Evolutionary conservation across 1,284 basidiomycete genomes (phyloP).

Genomic region (Puccinia polysora): DNA sequence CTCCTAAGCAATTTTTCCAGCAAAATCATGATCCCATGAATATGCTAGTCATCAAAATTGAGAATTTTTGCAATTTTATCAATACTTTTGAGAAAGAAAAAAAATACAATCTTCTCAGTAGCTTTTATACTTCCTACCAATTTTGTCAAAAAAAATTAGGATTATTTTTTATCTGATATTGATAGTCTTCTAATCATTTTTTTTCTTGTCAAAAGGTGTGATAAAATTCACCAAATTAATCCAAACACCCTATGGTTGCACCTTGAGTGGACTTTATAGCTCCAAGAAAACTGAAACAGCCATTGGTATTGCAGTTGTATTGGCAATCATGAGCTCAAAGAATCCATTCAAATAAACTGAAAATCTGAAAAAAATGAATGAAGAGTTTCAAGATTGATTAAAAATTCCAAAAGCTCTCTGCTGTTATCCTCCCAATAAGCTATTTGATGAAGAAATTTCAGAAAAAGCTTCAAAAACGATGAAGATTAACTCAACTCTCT

Average conservation of each 20-base stretch:
- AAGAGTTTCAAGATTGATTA: constrained; percentile 51
- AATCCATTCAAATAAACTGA: constrained; percentile 63
- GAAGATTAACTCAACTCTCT: constrained; percentile 56
- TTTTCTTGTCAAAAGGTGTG: constrained; percentile 9
- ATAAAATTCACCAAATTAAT: constrained; percentile 34
- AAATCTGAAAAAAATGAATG: constrained; percentile 52
- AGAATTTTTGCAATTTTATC: too few species aligned
- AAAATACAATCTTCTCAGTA: not conserved
- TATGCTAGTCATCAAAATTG: too few species aligned
- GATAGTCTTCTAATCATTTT: not conserved
- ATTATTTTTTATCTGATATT: not conserved
- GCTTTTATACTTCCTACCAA: too few species aligned
- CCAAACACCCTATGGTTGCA: constrained; percentile 28
- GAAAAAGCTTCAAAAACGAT: constrained; percentile 53
- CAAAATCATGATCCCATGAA: too few species aligned
- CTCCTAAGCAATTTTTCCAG: too few species aligned
- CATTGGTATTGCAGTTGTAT: constrained; percentile 78
- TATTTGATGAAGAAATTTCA: not conserved
- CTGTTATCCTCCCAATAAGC: not conserved
- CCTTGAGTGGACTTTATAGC: not conserved
- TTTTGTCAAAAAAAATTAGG: too few species aligned
- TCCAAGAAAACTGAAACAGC: constrained; percentile 29
- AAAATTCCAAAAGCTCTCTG: not conserved
- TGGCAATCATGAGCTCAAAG: constrained; percentile 70
- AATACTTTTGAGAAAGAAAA: too few species aligned